phyloP scores from a whole-genome alignment of 345 rosid species.

The Eucalyptus grandis region DNA sequence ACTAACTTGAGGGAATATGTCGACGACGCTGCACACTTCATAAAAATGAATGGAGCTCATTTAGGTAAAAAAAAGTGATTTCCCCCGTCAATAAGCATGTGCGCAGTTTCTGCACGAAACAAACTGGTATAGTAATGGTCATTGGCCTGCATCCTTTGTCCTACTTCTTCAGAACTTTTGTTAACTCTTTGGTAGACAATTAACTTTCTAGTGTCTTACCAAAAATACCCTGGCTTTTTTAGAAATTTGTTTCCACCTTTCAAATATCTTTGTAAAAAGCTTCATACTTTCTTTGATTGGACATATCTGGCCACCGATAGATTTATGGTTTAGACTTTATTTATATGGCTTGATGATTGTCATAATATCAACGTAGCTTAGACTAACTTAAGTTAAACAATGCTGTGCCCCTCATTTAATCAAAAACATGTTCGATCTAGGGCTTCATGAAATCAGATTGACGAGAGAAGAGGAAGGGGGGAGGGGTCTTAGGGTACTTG shows the following conservation, averaged over 20 bases:
- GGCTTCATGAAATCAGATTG: background rate
- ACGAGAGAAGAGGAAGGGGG: background rate
- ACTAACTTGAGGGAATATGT: slow-evolving; percentile 75
- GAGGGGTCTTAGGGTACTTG: background rate
- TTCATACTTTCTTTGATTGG: no score
- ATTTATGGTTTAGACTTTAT: background rate
- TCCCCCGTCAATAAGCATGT: slow-evolving; percentile 49
- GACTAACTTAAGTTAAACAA: background rate
- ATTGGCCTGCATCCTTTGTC: background rate
- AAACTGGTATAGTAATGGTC: background rate
- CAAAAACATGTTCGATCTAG: background rate
- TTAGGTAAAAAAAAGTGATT: slow-evolving; percentile 24
- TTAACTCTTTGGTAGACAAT: background rate
- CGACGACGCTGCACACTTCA: slow-evolving; percentile 33
- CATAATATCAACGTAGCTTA: background rate
- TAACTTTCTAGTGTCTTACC: no score
- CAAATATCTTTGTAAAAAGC: no score
- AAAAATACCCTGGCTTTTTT: no score
- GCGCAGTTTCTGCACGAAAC: slow-evolving; percentile 45
- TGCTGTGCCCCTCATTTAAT: background rate
- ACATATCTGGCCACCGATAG: background rate
- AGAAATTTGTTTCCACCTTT: no score
- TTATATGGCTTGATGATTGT: background rate
- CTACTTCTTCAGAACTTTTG: background rate
- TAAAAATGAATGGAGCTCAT: background rate